A percentile compares a stretch with the other conserved stretches of the same genome.
phyloP scores from a whole-genome alignment of 2,329 filamentous ascomycete species.

The Beauveria caledonica region DNA sequence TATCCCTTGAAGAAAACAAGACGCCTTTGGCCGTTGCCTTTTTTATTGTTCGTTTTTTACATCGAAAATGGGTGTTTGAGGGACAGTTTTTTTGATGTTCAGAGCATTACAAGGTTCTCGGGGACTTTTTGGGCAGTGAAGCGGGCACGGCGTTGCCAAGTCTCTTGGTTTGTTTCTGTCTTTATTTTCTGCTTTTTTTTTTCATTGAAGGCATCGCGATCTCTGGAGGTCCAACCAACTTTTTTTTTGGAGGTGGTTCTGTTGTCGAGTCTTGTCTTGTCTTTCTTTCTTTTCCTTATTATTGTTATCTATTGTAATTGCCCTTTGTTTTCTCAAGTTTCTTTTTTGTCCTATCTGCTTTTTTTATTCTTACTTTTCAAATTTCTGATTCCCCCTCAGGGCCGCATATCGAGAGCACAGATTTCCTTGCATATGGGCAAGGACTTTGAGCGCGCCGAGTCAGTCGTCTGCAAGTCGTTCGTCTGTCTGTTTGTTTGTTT shows the following conservation, averaged over 20 bases:
- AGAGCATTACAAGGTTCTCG: background rate
- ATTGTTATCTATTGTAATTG: background rate
- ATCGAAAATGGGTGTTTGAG: conserved; percentile 1
- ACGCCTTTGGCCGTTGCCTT: background rate
- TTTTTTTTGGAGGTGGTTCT: conserved; percentile 7
- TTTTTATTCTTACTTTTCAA: conserved; percentile 5
- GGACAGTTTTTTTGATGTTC: background rate
- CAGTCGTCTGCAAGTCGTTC: background rate
- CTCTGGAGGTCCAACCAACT: conserved; percentile 13
- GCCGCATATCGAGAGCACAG: background rate
- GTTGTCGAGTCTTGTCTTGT: background rate
- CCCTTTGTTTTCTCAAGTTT: conserved; percentile 3
- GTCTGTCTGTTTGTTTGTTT: background rate
- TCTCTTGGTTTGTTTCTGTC: background rate
- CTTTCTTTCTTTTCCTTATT: background rate
- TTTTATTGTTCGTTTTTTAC: background rate
- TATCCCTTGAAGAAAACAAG: background rate
- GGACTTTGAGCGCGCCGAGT: background rate
- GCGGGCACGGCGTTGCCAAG: background rate
- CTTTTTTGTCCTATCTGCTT: background rate
- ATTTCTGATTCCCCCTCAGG: conserved; percentile 16
- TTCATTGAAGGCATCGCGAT: background rate
- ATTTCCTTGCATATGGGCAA: background rate
- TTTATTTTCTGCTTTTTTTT: background rate
- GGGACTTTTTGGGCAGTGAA: conserved; percentile 4